A percentile compares a stretch with the other conserved stretches of the same genome.
These are phyloP conservation scores for Chlorophyllum brunneum DNA, from an alignment of 768 basidiomycete genomes.

Conservation along the genomic window DNA sequence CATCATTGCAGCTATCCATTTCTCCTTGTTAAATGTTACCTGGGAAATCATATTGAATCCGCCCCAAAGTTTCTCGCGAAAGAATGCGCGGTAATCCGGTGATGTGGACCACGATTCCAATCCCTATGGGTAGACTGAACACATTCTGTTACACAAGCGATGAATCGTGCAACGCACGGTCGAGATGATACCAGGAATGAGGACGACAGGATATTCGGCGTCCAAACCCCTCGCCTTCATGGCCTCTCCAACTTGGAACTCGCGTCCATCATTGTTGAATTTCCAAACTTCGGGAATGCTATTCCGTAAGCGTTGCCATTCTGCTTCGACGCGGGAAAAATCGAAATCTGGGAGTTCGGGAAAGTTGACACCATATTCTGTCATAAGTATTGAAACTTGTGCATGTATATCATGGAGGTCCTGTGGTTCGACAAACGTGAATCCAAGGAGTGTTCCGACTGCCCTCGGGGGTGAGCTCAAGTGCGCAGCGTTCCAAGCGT, in stretches of 20 bases:
- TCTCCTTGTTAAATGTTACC: constrained; percentile 76
- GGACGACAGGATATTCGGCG: constrained; percentile 74
- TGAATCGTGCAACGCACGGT: constrained; percentile 46
- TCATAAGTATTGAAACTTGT: constrained; percentile 61
- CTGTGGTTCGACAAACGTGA: constrained; percentile 61
- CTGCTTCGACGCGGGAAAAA: constrained; percentile 62
- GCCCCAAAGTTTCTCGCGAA: constrained; percentile 85
- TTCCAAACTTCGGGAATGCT: constrained; percentile 82
- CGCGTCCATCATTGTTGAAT: constrained; percentile 73
- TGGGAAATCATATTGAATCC: constrained; percentile 83
- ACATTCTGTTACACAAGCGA: too few relatives aligned
- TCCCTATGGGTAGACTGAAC: too few relatives aligned
- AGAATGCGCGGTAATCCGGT: constrained; percentile 81
- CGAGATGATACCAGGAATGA: constrained; percentile 89
- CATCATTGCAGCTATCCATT: constrained; percentile 88
- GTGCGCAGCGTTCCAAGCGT: not conserved
- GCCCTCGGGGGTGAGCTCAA: not conserved
- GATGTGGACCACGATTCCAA: constrained; percentile 93
- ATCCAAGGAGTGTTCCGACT: constrained; percentile 68
- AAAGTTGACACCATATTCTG: constrained; percentile 66
- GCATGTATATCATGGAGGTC: constrained; percentile 68
- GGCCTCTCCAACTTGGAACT: constrained; percentile 72
- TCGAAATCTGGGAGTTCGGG: constrained; percentile 63
- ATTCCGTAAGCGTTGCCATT: constrained; percentile 65
- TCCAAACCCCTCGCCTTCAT: constrained; percentile 60